Conservation (phyloP, 2,329 filamentous ascomycete species). For the Aspergillus intermedius region DNA sequence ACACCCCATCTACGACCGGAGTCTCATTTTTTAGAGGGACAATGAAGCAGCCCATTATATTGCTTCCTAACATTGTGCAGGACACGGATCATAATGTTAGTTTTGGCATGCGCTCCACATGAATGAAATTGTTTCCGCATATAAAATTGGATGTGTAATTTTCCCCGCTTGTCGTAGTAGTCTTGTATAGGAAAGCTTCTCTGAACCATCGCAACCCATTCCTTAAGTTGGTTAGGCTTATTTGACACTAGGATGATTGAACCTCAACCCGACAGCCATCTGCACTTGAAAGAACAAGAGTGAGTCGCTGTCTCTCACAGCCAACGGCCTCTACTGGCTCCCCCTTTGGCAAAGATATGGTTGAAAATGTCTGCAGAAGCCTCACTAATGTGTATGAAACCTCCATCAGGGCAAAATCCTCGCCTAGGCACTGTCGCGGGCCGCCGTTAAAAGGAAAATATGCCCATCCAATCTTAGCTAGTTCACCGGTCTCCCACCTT, state of each 20-base stretch:
- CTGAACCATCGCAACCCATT: neutral
- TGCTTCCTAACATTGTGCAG: neutral
- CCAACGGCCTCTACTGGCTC: constrained; percentile 14
- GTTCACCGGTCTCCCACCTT: constrained; percentile 20
- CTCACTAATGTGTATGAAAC: constrained; percentile 17
- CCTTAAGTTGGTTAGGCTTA: neutral
- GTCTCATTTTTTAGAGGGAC: neutral
- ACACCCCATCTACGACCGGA: neutral
- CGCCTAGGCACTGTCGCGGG: constrained; percentile 20
- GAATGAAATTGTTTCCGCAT: neutral
- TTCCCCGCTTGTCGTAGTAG: neutral
- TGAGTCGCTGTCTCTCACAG: constrained; percentile 16
- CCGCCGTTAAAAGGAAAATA: constrained; percentile 28
- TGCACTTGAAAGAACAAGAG: constrained; percentile 18
- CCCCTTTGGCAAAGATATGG: constrained; percentile 9
- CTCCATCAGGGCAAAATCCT: constrained; percentile 15
- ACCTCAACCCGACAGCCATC: constrained; percentile 17
- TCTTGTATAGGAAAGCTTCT: neutral
- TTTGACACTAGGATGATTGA: constrained; percentile 3
- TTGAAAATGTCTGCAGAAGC: constrained; percentile 6
- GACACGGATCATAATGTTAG: neutral
- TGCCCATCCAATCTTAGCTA: constrained; percentile 18
- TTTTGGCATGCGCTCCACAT: neutral
- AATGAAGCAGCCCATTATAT: neutral
- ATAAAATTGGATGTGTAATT: neutral